These are phyloP conservation scores for Tetragonia tetragonoides DNA, from an alignment of 148 eudicot genomes.

Conservation along the genomic window DNA sequence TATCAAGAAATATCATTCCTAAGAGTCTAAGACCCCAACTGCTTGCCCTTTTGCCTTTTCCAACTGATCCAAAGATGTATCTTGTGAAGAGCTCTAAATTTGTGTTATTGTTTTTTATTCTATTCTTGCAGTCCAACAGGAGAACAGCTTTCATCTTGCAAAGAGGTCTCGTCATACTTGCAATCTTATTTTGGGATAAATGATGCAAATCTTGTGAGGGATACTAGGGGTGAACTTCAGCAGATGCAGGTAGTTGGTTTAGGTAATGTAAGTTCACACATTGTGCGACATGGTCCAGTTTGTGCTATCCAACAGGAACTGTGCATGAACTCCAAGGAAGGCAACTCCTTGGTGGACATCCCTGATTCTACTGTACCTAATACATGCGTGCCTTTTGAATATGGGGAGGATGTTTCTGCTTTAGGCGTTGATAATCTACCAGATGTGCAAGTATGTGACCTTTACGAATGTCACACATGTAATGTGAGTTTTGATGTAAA, in stretches of 20 bases:
- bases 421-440: constrained; percentile 54
- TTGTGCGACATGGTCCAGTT: background rate
- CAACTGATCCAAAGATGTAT: background rate
- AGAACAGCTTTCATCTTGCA: constrained; percentile 61
- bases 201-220: constrained; percentile 37
- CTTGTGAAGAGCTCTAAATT: background rate
- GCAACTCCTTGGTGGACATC: constrained; percentile 16
- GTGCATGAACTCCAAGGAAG: constrained; percentile 19
- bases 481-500: constrained; percentile 51
- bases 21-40: no score
- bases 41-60: no score
- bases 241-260: constrained; percentile 29
- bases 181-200: constrained; percentile 41
- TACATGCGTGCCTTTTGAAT: constrained; percentile 22
- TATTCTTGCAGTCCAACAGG: constrained; percentile 53
- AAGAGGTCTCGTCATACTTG: constrained; percentile 57
- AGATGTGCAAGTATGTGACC: constrained; percentile 52
- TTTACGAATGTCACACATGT: constrained; percentile 62
- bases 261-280: constrained; percentile 34
- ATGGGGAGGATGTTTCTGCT: constrained; percentile 29
- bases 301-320: constrained; percentile 30
- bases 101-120: background rate
- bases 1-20: no score
- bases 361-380: constrained; percentile 27
- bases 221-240: constrained; percentile 32